A percentile compares a stretch with the other conserved stretches of the same genome.
Evolutionary conservation across 2,329 filamentous ascomycete genomes (phyloP).

Genomic region (Clonostachys byssicola): DNA sequence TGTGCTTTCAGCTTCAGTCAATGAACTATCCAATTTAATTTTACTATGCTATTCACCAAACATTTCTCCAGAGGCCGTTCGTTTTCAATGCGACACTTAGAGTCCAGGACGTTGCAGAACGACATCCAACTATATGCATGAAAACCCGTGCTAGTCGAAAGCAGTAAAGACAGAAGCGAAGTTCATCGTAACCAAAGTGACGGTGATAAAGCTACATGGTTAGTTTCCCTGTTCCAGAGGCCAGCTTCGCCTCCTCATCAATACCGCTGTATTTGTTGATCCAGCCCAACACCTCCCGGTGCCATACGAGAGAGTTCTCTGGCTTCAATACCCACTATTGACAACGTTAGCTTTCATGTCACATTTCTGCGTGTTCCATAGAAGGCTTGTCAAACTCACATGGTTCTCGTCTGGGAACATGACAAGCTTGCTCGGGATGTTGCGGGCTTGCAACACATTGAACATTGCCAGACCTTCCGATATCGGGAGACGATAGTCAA

Average conservation of each 20-base stretch:
- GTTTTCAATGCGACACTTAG: too few relatives aligned
- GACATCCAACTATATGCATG: too few relatives aligned
- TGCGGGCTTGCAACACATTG: slow-evolving; percentile 74
- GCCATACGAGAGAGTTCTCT: slow-evolving; percentile 89
- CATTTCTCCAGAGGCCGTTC: too few relatives aligned
- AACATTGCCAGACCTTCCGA: slow-evolving; percentile 82
- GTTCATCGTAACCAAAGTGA: too few relatives aligned
- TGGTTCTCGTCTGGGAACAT: slow-evolving; percentile 76
- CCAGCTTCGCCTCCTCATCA: slow-evolving; percentile 10
- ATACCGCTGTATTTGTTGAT: slow-evolving; percentile 59
- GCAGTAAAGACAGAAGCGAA: too few relatives aligned
- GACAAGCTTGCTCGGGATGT: slow-evolving; percentile 72
- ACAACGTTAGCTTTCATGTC: background rate
- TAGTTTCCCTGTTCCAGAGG: background rate
- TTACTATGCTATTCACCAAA: too few relatives aligned
- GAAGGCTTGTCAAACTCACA: slow-evolving; percentile 16
- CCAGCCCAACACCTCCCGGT: slow-evolving; percentile 78
- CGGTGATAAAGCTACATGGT: background rate
- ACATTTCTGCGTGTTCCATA: background rate
- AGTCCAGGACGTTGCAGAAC: too few relatives aligned
- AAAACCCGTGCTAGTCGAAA: too few relatives aligned
- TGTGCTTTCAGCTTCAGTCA: too few relatives aligned
- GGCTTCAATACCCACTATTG: slow-evolving; percentile 80
- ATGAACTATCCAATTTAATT: too few relatives aligned
- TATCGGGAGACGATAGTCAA: slow-evolving; percentile 85